Percentiles rank a stretch among this genome's conserved stretches.
phyloP scores from a whole-genome alignment of 169 alveolate genomes.

The Eimeria maxima region DNA sequence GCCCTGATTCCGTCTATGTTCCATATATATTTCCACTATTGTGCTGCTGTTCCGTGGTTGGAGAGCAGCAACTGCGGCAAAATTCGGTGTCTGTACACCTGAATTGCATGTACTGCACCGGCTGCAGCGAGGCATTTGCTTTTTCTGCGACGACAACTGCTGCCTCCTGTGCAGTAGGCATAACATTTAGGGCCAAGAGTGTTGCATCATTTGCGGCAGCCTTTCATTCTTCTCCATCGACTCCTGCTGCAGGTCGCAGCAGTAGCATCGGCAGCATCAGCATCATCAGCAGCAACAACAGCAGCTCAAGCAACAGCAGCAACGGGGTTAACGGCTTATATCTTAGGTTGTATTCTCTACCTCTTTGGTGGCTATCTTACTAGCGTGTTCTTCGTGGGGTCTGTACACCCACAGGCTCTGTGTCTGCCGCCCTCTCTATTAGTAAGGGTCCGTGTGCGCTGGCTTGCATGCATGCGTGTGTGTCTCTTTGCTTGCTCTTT shows the following conservation, averaged over 20 bases:
- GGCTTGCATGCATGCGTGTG: background rate
- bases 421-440: background rate
- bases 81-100: slow-evolving; percentile 47
- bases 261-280: background rate
- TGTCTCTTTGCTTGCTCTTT: background rate
- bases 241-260: slow-evolving; percentile 7
- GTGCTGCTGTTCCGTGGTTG: slow-evolving; percentile 26
- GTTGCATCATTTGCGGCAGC: slow-evolving; percentile 1
- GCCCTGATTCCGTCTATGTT: slow-evolving; percentile 49
- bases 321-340: background rate
- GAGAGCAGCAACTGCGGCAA: slow-evolving; percentile 61
- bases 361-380: background rate
- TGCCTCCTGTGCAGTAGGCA: slow-evolving; percentile 23
- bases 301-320: background rate
- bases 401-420: background rate
- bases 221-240: background rate
- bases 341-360: slow-evolving; percentile 11
- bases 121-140: slow-evolving; percentile 54
- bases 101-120: slow-evolving; percentile 12
- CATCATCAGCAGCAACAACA: background rate
- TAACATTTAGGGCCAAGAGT: background rate
- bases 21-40: background rate
- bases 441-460: background rate
- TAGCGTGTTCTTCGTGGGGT: background rate
- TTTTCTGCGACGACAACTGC: slow-evolving; percentile 27